Evolutionary conservation across 139 green algal species (phyloP).

Genomic region (Nannochloris sp.): DNA sequence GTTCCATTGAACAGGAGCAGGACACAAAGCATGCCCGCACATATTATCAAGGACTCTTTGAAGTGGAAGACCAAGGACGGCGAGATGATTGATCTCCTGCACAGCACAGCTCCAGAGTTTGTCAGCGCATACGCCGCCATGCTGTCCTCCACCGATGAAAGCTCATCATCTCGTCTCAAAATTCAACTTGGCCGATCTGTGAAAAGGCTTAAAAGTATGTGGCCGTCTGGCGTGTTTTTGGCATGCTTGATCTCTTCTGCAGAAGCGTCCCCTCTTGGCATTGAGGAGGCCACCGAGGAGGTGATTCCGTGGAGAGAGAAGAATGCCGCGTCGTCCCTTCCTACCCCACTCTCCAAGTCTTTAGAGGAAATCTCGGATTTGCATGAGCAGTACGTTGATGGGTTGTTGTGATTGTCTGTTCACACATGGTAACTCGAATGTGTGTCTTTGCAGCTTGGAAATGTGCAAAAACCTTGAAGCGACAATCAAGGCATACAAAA

Average conservation of each 20-base stretch:
- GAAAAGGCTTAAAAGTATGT: conserved; percentile 50
- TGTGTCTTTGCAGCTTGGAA: conserved; percentile 9
- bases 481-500: conserved; percentile 35
- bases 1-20: conserved; percentile 35
- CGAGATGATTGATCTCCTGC: conserved; percentile 35
- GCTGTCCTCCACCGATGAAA: not conserved
- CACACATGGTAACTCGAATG: no score
- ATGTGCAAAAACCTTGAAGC: conserved; percentile 26
- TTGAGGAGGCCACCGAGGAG: conserved; percentile 3
- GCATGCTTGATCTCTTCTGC: conserved; percentile 30
- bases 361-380: not conserved
- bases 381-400: not conserved
- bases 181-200: conserved; percentile 45
- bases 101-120: conserved; percentile 34
- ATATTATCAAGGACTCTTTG: conserved; percentile 55
- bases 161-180: not conserved
- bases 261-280: conserved; percentile 21
- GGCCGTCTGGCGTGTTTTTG: conserved; percentile 33
- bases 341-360: not conserved
- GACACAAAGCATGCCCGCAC: conserved; percentile 10
- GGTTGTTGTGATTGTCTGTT: not conserved
- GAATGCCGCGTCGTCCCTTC: not conserved
- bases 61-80: conserved; percentile 65
- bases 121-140: conserved; percentile 24
- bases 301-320: not conserved